These are phyloP conservation scores for Neocatenulostroma microsporum DNA, from an alignment of 2,329 filamentous ascomycete species.

Conservation along the genomic window DNA sequence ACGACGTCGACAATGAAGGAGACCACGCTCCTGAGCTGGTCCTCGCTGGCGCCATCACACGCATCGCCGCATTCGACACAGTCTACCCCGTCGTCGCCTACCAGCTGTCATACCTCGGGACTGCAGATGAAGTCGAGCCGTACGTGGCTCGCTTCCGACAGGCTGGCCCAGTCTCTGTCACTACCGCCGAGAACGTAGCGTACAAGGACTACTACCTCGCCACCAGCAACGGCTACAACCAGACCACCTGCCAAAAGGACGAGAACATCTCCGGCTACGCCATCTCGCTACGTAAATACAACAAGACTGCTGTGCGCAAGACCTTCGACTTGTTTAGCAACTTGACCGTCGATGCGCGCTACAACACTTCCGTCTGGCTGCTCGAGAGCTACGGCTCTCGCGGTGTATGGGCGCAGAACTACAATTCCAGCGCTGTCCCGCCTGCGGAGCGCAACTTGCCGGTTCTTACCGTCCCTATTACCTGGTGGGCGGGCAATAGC, in stretches of 20 bases:
- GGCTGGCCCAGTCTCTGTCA: background rate
- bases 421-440: background rate
- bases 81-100: constrained; percentile 3
- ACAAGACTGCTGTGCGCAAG: background rate
- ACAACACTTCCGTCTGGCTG: constrained; percentile 3
- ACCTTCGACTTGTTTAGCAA: background rate
- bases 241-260: background rate
- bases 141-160: background rate
- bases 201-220: constrained; percentile 1
- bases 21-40: constrained; percentile 4
- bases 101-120: constrained; percentile 2
- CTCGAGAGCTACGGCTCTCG: constrained; percentile 1
- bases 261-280: constrained; percentile 2
- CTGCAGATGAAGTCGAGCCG: constrained; percentile 1
- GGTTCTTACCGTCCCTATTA: background rate
- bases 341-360: background rate
- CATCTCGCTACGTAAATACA: background rate
- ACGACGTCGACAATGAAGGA: background rate
- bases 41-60: constrained; percentile 1
- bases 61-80: constrained; percentile 3
- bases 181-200: background rate
- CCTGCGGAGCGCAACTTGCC: background rate
- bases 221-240: constrained; percentile 1
- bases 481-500: background rate
- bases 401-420: constrained; percentile 1